A percentile compares a stretch with the other conserved stretches of the same genome.
Evolutionary conservation across 495 filamentous ascomycete genomes (phyloP).

Genomic region (Poronia punctata): DNA sequence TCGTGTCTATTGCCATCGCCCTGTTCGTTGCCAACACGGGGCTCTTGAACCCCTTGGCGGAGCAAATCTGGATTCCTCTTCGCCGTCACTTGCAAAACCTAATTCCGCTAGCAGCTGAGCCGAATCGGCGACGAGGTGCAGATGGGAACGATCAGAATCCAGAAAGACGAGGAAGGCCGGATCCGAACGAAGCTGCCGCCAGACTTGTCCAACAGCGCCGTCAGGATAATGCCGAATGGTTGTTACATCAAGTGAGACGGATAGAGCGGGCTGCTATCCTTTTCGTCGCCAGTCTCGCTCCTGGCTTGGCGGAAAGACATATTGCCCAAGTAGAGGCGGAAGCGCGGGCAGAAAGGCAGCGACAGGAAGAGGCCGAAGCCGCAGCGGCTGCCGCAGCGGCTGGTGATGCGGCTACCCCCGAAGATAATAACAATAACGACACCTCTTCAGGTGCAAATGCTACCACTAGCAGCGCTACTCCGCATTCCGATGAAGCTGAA

Average conservation of each 20-base stretch:
- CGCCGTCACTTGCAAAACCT: constrained; percentile 66
- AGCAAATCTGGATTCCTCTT: constrained; percentile 53
- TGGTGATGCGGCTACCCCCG: constrained; percentile 4
- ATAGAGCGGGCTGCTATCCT: constrained; percentile 70
- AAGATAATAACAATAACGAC: too few relatives aligned
- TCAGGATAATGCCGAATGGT: constrained; percentile 42
- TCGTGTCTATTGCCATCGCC: constrained; percentile 50
- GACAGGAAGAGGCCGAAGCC: constrained; percentile 41
- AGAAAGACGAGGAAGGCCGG: constrained; percentile 23
- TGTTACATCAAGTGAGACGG: constrained; percentile 51
- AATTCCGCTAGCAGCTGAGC: constrained; percentile 46
- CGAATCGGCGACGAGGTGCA: constrained; percentile 5
- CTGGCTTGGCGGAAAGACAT: constrained; percentile 78
- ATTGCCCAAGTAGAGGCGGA: constrained; percentile 62
- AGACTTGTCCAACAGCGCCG: constrained; percentile 47
- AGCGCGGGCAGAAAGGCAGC: constrained; percentile 47
- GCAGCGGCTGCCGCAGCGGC: constrained; percentile 19
- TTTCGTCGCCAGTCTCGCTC: constrained; percentile 78
- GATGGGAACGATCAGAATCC: constrained; percentile 13
- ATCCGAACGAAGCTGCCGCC: constrained; percentile 48
- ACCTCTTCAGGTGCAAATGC: too few relatives aligned
- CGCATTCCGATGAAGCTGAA: too few relatives aligned
- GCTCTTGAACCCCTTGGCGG: constrained; percentile 49
- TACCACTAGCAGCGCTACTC: too few relatives aligned
- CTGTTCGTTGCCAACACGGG: constrained; percentile 62